Conservation (phyloP, 2,329 filamentous ascomycete species). For the Trichoderma atrobrunneum region DNA sequence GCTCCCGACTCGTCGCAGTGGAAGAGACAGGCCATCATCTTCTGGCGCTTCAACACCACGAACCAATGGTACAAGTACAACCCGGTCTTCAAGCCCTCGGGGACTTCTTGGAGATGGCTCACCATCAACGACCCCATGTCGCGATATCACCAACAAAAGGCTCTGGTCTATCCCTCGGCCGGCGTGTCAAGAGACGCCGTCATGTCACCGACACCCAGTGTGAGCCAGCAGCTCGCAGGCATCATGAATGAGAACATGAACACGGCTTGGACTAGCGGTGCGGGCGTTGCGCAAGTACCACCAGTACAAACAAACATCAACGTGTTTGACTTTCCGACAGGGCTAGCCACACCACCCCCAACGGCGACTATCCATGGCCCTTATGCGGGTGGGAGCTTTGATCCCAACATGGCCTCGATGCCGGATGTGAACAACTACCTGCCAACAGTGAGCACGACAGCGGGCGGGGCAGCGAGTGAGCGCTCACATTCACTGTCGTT, state of each 20-base stretch:
- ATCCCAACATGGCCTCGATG: constrained; percentile 34
- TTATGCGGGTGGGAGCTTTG: constrained; percentile 47
- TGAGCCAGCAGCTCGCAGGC: constrained; percentile 51
- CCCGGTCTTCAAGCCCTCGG: constrained; percentile 49
- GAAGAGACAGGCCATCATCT: constrained; percentile 57
- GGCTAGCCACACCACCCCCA: constrained; percentile 56
- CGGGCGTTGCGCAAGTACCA: constrained; percentile 31
- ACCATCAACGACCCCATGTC: constrained; percentile 59
- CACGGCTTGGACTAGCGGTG: constrained; percentile 44
- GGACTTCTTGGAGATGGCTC: constrained; percentile 61
- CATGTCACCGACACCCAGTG: constrained; percentile 53
- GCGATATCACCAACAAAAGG: constrained; percentile 54
- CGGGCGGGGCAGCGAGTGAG: constrained; percentile 29
- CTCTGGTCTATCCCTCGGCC: constrained; percentile 38
- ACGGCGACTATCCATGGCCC: constrained; percentile 50
- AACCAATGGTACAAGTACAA: constrained; percentile 51
- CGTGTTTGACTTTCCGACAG: constrained; percentile 51
- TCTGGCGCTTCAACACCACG: constrained; percentile 60
- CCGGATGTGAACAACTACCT: constrained; percentile 32
- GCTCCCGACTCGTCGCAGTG: constrained; percentile 48
- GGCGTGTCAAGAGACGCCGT: constrained; percentile 41
- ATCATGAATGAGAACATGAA: constrained; percentile 58
- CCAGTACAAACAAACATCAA: constrained; percentile 36
- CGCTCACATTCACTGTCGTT: constrained; percentile 26
- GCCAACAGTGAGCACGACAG: constrained; percentile 23